Base-by-base conservation (phyloP, 2,329 filamentous ascomycete species). In the Monosporascus sp. region DNA sequence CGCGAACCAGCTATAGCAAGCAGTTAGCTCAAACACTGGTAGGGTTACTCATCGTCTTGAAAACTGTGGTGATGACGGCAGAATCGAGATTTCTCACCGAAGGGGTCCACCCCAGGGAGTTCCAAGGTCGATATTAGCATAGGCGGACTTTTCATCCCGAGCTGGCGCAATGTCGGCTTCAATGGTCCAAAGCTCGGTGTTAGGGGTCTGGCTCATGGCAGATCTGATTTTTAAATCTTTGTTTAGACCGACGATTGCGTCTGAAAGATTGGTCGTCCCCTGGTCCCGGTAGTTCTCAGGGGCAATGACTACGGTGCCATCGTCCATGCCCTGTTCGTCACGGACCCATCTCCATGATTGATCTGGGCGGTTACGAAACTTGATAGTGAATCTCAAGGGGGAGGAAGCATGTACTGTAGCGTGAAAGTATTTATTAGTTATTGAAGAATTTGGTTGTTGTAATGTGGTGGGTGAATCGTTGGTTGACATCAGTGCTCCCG, bases 161-260 rank as follows among this genome's bases (percentile, higher is more conserved):
- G 85, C 83, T 5, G 81, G 73, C 37, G 79, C 71, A 40, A 89
- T 78, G 0, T 74, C 69, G 14, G 79, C 73, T 26, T 81, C 77
- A 20, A 92, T 69, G n/a, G 79, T 80, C 86, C 89, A 93, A 0
- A 93, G 72, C n/a, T 77, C 74, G 1, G 87, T 89, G 20, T 81
- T 73, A 3, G 86, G 85, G 2, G 84, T 84, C 56, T 92, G 86
- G 56, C 86, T 89, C 55, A 75, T 68, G 49, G 80, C 76, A 19
- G 77, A 72, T 34, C 75, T 72, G 37, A 87, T 73, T 8, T 69
- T 71, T 56, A 90, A 76, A 4, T 77, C 77, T 1, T 78, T 67
- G 56, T 84, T 83, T 2, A 89, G 69, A 19, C 74, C 76, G 19
- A 74, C 68, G 53, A 93, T 79, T 46, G 87, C 78, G 51, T 81